A percentile compares a stretch with the other conserved stretches of the same genome.
Evolutionary conservation across 257 asterid genomes (phyloP).

Genomic region (Leonotis leonurus): DNA sequence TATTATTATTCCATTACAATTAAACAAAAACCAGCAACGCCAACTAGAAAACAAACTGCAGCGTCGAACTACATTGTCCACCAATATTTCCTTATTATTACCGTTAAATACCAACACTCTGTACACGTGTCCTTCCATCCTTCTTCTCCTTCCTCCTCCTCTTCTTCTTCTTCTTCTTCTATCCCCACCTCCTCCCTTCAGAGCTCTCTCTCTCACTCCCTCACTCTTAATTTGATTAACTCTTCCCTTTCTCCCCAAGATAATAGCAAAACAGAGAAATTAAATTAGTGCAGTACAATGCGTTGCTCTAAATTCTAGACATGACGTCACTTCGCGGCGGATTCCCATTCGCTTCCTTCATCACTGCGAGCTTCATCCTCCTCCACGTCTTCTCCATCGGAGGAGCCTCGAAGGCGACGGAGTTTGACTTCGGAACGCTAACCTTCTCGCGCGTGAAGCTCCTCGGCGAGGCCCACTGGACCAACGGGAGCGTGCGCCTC

Average conservation of each 20-base stretch:
- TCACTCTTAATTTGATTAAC: neutral
- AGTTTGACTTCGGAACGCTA: slow-evolving; percentile 59
- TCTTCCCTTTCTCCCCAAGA: neutral
- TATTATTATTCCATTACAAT: too few species aligned
- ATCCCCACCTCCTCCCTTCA: neutral
- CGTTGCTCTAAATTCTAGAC: slow-evolving; percentile 11
- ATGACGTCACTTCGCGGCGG: slow-evolving; percentile 40
- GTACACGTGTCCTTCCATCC: too few species aligned
- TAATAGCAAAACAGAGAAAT: neutral
- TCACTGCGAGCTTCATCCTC: neutral
- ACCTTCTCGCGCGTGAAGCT: slow-evolving; percentile 53
- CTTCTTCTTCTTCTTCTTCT: slow-evolving; percentile 21
- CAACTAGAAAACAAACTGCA: slow-evolving; percentile 3
- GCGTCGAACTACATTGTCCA: neutral
- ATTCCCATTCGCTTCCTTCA: neutral
- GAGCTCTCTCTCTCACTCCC: slow-evolving; percentile 4
- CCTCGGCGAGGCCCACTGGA: slow-evolving; percentile 78
- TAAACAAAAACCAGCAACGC: neutral
- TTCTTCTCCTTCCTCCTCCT: too few species aligned
- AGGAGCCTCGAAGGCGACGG: neutral
- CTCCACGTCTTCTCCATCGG: slow-evolving; percentile 4
- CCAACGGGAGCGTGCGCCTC: slow-evolving; percentile 58
- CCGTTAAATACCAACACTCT: slow-evolving; percentile 61
- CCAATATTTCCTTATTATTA: slow-evolving; percentile 6
- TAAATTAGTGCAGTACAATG: neutral